Percentiles rank a stretch among this genome's conserved stretches.
phyloP scores from a whole-genome alignment of 106 monocot species.

The Dioscorea zingiberensis region DNA sequence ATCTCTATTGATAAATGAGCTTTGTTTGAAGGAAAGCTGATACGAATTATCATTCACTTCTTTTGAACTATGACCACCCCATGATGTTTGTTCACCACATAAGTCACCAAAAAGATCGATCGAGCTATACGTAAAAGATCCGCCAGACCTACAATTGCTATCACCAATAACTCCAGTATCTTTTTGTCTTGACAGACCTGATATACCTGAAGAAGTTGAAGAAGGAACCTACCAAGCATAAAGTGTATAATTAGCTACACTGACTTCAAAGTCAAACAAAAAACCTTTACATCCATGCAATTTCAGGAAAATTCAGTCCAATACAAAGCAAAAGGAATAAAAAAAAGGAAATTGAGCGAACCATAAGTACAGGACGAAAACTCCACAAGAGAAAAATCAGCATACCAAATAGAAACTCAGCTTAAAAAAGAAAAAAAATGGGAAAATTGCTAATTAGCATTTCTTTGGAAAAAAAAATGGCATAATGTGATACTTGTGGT shows the following conservation, averaged over 20 bases:
- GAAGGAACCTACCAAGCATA: slow-evolving; percentile 20
- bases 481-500: too few relatives aligned
- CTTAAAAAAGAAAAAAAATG: too few relatives aligned
- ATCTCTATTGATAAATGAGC: slow-evolving; percentile 2
- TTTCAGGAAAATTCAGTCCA: background rate
- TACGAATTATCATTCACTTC: slow-evolving; percentile 13
- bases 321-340: background rate
- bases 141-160: slow-evolving; percentile 7
- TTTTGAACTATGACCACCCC: slow-evolving; percentile 28
- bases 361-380: too few relatives aligned
- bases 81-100: slow-evolving; percentile 49
- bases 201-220: slow-evolving; percentile 12
- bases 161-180: slow-evolving; percentile 9
- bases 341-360: background rate
- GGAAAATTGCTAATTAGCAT: too few relatives aligned
- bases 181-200: slow-evolving; percentile 14
- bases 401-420: too few relatives aligned
- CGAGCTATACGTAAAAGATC: slow-evolving; percentile 40
- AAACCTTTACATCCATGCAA: background rate
- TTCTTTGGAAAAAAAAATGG: too few relatives aligned
- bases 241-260: too few relatives aligned
- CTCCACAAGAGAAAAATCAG: too few relatives aligned
- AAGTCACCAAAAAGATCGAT: slow-evolving; percentile 81
- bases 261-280: background rate
- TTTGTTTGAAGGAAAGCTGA: slow-evolving; percentile 15